Base-by-base conservation (phyloP, 371 early-diverging fungal genomes). In the Mucor saturninus region DNA sequence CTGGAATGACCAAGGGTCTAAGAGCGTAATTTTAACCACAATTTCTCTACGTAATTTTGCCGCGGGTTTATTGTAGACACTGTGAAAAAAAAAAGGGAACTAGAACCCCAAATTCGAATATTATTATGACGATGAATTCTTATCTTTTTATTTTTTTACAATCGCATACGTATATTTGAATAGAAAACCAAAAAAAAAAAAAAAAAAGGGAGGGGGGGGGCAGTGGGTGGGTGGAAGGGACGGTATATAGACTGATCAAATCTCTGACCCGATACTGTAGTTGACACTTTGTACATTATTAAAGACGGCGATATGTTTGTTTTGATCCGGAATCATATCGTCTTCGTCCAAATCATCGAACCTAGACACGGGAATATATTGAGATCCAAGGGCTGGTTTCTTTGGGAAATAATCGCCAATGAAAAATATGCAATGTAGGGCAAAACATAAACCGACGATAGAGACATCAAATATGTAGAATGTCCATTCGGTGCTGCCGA, bases 401-500 rank as follows among this genome's bases (percentile, higher is more conserved):
- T 62, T 54, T 26, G 62, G 62, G 26, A 62, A 28, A 21, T 55
- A 55, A 30, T 62, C 30, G 6, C 62, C 62, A 49, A 62, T 55
- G 37, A 55, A 62, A 4, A 38, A 30, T 7, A 56, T 3, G 32
- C 10, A 3, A 37, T 62, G 55, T 9, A 49, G 5, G 26, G 48
- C 6, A 56, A 55, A 56, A n/a, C 56, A 26, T 4, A 30, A 39
- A 11, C 28, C 9, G 9, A 62, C 30, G n/a, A 43, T 43, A n/a
- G 31, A 37, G 4, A 28, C 11, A 38, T 64, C 64, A 35, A 64
- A 64, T 4, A 58, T n/a, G 45, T 64, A 64, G 42, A 64, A 64
- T 21, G 59, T 54, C 64, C 64, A 64, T 54, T 64, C 64, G 5
- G 53, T 10, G 2, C 26, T 37, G 5, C 45, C 59, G 4, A 64